These are phyloP conservation scores for Aspergillus terreus DNA, from an alignment of 2,329 filamentous ascomycete genomes.

Conservation along the genomic window DNA sequence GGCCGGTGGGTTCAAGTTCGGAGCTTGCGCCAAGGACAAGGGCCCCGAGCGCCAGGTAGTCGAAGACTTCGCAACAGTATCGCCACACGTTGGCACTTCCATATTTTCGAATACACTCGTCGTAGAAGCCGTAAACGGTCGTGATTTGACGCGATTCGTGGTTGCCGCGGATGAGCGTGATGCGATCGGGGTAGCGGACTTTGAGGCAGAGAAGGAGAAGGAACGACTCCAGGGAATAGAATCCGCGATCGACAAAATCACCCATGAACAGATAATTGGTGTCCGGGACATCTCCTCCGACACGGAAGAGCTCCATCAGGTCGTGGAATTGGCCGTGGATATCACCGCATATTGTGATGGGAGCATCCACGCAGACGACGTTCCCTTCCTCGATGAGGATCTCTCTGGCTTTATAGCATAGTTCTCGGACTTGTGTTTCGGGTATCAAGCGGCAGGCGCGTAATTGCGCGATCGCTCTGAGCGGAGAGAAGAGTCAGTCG, in stretches of 20 bases:
- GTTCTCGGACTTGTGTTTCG: slow-evolving; percentile 88
- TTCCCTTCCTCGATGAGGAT: slow-evolving; percentile 96
- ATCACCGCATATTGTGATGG: slow-evolving; percentile 95
- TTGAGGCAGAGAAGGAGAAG: slow-evolving; percentile 93
- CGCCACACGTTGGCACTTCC: slow-evolving; percentile 96
- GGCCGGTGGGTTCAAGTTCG: slow-evolving; percentile 57
- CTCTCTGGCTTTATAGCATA: slow-evolving; percentile 96
- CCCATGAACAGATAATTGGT: slow-evolving; percentile 98
- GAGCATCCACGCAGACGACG: slow-evolving; percentile 90
- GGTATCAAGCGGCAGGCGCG: slow-evolving; percentile 95
- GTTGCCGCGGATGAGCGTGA: slow-evolving; percentile 92
- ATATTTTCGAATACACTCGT: slow-evolving; percentile 94
- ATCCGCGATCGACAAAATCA: slow-evolving; percentile 96
- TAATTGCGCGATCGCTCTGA: slow-evolving; percentile 88
- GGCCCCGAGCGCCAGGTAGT: slow-evolving; percentile 88
- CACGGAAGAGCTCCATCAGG: slow-evolving; percentile 92
- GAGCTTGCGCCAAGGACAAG: slow-evolving; percentile 81
- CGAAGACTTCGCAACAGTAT: slow-evolving; percentile 96
- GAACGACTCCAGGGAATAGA: slow-evolving; percentile 97
- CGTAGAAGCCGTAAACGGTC: slow-evolving; percentile 96
- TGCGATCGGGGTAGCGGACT: slow-evolving; percentile 94
- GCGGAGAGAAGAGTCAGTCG: slow-evolving; percentile 9
- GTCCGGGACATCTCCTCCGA: slow-evolving; percentile 89
- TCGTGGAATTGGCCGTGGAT: slow-evolving; percentile 98
- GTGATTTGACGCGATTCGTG: slow-evolving; percentile 97